Evolutionary conservation across 345 rosid species (phyloP).

Genomic region (Ceriops tagal): DNA sequence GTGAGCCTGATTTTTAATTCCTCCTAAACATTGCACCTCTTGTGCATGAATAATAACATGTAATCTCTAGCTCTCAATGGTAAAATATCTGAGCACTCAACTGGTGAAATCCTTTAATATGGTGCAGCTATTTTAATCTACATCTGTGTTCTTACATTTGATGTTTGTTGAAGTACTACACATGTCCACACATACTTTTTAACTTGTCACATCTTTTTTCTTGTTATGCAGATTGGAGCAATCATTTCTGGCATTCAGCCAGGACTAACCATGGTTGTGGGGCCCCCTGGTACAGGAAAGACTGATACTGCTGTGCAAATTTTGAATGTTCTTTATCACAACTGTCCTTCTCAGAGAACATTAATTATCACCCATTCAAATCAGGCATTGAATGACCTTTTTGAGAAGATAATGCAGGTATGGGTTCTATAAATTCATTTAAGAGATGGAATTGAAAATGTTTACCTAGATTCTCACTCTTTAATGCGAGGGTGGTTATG

Average conservation of each 20-base stretch:
- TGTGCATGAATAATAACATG: background rate
- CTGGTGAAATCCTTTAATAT: no score
- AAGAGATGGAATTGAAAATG: background rate
- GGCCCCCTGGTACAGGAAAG: constrained; percentile 99
- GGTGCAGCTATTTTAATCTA: no score
- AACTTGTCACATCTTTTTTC: constrained; percentile 4
- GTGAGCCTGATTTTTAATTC: background rate
- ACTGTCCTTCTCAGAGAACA: constrained; percentile 97
- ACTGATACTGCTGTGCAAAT: constrained; percentile 99
- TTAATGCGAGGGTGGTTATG: background rate
- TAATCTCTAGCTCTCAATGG: no score
- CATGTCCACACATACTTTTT: background rate
- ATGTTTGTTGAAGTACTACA: no score
- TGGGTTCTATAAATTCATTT: constrained; percentile 7
- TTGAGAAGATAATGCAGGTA: constrained; percentile 98
- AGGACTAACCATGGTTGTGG: constrained; percentile 96
- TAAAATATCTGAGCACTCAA: no score
- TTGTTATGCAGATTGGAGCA: constrained; percentile 73
- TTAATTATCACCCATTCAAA: constrained; percentile 95
- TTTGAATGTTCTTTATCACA: constrained; percentile 90
- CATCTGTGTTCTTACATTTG: no score
- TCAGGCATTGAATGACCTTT: constrained; percentile 97
- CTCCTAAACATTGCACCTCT: background rate
- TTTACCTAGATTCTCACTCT: background rate
- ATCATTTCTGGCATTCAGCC: constrained; percentile 97